Evolutionary conservation across 2,329 filamentous ascomycete genomes (phyloP), one percentile per base, ranked within the genome.

Genomic region (Sclerotinia glacialis): DNA sequence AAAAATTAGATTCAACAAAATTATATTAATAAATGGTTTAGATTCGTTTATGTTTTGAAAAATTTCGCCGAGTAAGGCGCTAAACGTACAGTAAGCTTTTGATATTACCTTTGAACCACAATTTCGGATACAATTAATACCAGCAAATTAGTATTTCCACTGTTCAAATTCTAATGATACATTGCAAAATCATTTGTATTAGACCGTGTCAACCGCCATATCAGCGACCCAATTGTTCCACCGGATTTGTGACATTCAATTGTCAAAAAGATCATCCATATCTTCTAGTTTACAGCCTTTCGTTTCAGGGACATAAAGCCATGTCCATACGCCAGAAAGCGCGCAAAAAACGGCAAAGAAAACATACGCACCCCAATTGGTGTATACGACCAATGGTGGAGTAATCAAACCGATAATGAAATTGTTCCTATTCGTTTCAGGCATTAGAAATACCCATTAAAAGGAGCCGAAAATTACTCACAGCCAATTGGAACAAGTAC

Each of bases 401-500:
- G 86, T 88, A 37, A 89, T 84, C 73, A 89, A 82, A 52, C 88
- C 64, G 23, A 68, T 63, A 11, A 62, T 54, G 28, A 66, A 66
- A 54, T 63, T 62, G 28, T 55, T 63, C 23, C 62, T 64, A 21
- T 37, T 26, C 3, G n/a, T 64, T 47, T 42, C 40, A 26, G 23
- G 5, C n/a, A n/a, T 23, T 37, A 28, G 37, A 42, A 40, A 37
- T 49, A 11, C 11, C 26, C 18, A 14, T 37, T 2, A n/a, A 37
- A 59, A 23, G 37, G 12, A 7, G 5, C 18, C 18, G 14, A 9
- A 8, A 23, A 14, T 1, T 7, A 67, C 64, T 53, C 55, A 66
- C 81, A 87, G 77, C 84, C 88, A 90, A 75, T 86, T 87, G 7
- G 81, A 83, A 69, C 81, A 84, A 0, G 86, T 88, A 0, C 85